These are phyloP conservation scores for Melampsora americana DNA, from an alignment of 1,284 basidiomycete species.

Conservation along the genomic window DNA sequence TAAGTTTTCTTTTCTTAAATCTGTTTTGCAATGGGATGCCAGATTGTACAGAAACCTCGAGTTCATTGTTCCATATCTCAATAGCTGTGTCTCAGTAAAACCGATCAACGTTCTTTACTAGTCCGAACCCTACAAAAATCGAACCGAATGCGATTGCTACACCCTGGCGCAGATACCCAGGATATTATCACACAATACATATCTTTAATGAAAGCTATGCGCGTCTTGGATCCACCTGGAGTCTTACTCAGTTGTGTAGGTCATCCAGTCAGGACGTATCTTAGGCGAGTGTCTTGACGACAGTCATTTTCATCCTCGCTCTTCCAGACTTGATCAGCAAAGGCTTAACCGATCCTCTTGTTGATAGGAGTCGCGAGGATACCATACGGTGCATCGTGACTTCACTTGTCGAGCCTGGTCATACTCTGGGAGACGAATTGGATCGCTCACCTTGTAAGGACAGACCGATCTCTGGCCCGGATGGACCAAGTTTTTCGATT, in stretches of 20 bases:
- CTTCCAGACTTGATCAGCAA: background rate
- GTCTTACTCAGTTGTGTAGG: constrained; percentile 88
- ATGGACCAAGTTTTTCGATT: constrained; percentile 60
- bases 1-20: constrained; percentile 53
- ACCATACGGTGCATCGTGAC: constrained; percentile 90
- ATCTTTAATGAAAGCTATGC: constrained; percentile 84
- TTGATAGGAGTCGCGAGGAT: constrained; percentile 70
- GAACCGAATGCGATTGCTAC: constrained; percentile 79
- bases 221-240: constrained; percentile 84
- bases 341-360: background rate
- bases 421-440: constrained; percentile 64
- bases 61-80: background rate
- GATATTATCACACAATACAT: constrained; percentile 89
- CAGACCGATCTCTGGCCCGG: constrained; percentile 18
- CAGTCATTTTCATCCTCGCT: background rate
- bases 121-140: constrained; percentile 67
- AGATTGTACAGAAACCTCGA: background rate
- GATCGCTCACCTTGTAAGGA: constrained; percentile 15
- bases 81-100: constrained; percentile 71
- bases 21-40: background rate
- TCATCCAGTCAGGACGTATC: constrained; percentile 79
- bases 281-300: constrained; percentile 61
- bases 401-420: constrained; percentile 78
- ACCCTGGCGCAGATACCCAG: constrained; percentile 92
- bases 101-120: constrained; percentile 70